A percentile compares a stretch with the other conserved stretches of the same genome.
These are phyloP conservation scores for Maudiozyma serrabonitensis DNA, from an alignment of 805 yeast species.

Conservation along the genomic window DNA sequence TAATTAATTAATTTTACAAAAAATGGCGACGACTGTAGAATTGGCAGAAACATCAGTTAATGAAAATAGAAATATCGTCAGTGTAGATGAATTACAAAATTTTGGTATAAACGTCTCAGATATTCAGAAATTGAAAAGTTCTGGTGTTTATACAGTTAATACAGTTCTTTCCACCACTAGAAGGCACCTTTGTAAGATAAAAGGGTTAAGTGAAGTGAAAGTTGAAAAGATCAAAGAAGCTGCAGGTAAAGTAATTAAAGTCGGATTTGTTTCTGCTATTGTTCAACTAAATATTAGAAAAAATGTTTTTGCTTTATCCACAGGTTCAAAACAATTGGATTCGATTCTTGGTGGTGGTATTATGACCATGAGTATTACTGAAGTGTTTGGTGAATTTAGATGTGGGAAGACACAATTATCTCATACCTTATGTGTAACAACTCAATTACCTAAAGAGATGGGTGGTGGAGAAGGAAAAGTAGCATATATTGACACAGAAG, in stretches of 20 bases:
- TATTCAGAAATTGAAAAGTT: constrained; percentile 53
- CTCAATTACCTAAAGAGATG: constrained; percentile 57
- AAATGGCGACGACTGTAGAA: constrained; percentile 7
- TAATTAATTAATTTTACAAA: background rate
- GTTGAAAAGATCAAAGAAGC: constrained; percentile 71
- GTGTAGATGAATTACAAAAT: constrained; percentile 45
- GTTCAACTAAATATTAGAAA: constrained; percentile 56
- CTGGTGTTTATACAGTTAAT: constrained; percentile 59
- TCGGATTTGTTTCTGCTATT: constrained; percentile 68
- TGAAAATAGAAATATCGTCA: constrained; percentile 24
- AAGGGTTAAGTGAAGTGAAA: constrained; percentile 66
- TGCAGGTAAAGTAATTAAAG: constrained; percentile 52
- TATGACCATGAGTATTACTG: constrained; percentile 68
- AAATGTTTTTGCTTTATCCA: constrained; percentile 53
- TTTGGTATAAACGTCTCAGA: constrained; percentile 68
- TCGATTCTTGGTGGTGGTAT: constrained; percentile 65
- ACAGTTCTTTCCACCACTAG: constrained; percentile 52
- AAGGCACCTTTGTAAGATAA: constrained; percentile 52
- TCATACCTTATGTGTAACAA: constrained; percentile 67
- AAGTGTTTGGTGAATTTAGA: constrained; percentile 71
- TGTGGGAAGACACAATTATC: constrained; percentile 79
- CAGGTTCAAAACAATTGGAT: constrained; percentile 65
- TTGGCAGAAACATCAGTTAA: constrained; percentile 6
- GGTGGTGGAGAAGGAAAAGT: constrained; percentile 82
- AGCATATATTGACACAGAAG: constrained; percentile 72